Evolutionary conservation across 2,329 filamentous ascomycete genomes (phyloP).

Genomic region (Neopestalotiopsis clavispora): DNA sequence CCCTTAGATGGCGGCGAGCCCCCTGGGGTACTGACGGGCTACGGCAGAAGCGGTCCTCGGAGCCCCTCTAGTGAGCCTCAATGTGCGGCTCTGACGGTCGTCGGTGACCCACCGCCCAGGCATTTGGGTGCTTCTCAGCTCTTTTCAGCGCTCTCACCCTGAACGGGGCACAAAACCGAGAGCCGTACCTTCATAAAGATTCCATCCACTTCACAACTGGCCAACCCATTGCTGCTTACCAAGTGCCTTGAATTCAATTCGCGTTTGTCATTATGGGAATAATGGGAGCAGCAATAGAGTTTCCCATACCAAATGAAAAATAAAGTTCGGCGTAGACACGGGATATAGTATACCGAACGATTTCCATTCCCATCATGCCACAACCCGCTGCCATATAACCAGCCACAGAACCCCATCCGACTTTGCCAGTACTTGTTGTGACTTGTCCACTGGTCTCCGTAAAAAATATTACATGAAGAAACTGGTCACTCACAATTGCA

Average conservation of each 20-base stretch:
- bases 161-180: slow-evolving; percentile 5
- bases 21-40: background rate
- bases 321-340: background rate
- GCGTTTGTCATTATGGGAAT: background rate
- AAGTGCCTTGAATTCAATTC: background rate
- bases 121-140: background rate
- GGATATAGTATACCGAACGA: background rate
- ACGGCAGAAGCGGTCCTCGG: slow-evolving; percentile 17
- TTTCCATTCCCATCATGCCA: background rate
- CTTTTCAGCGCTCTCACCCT: background rate
- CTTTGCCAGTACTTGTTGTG: background rate
- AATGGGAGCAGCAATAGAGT: background rate
- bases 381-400: background rate
- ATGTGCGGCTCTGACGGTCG: slow-evolving; percentile 17
- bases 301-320: background rate
- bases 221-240: too few relatives aligned
- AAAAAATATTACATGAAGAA: background rate
- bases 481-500: background rate
- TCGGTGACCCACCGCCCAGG: slow-evolving; percentile 13
- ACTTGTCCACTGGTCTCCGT: background rate
- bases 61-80: slow-evolving; percentile 15
- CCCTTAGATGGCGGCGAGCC: slow-evolving; percentile 15
- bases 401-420: background rate
- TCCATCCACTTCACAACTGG: background rate
- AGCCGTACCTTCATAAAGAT: background rate